Percentiles rank a stretch among this genome's conserved stretches.
phyloP scores from a whole-genome alignment of 208 protist genomes.

The Naegleria lovaniensis region DNA sequence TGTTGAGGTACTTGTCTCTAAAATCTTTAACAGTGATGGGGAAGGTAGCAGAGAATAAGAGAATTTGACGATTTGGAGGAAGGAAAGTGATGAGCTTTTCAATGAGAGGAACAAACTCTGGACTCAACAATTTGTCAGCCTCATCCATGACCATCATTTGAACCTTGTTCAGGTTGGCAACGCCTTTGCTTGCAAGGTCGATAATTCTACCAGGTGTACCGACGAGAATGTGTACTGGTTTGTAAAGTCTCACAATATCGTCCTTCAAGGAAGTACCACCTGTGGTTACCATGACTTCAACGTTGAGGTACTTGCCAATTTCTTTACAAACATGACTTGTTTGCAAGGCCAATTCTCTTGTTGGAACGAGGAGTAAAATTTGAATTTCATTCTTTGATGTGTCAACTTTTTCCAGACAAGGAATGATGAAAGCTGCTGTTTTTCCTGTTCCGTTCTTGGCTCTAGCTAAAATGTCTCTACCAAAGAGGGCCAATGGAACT shows the following conservation, averaged over 20 bases:
- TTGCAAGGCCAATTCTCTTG: conserved; percentile 96
- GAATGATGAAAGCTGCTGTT: conserved; percentile 97
- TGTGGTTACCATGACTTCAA: conserved; percentile 82
- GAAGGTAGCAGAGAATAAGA: conserved; percentile 98
- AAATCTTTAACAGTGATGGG: conserved; percentile 88
- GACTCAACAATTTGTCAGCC: conserved; percentile 96
- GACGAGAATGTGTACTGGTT: conserved; percentile 96
- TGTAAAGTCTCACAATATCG: conserved; percentile 93
- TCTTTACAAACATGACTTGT: conserved; percentile 96
- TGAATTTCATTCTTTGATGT: conserved; percentile 81
- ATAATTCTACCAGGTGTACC: conserved; percentile 95
- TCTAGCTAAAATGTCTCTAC: conserved; percentile 91
- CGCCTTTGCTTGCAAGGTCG: conserved; percentile 90
- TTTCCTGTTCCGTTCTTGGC: conserved; percentile 99
- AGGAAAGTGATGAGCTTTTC: conserved; percentile 85
- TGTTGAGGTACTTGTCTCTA: conserved; percentile 79
- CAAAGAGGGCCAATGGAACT: conserved; percentile 92
- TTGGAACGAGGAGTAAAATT: conserved; percentile 95
- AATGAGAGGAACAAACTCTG: conserved; percentile 89
- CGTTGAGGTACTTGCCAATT: conserved; percentile 91
- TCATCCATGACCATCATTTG: conserved; percentile 94
- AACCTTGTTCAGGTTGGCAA: conserved; percentile 85
- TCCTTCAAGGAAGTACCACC: conserved; percentile 94
- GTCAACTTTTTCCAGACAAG: conserved; percentile 92
- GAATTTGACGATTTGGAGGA: conserved; percentile 74